Evolutionary conservation across 768 basidiomycete species (phyloP), one percentile per base, ranked within the genome.

Genomic region (Mycena crocata): DNA sequence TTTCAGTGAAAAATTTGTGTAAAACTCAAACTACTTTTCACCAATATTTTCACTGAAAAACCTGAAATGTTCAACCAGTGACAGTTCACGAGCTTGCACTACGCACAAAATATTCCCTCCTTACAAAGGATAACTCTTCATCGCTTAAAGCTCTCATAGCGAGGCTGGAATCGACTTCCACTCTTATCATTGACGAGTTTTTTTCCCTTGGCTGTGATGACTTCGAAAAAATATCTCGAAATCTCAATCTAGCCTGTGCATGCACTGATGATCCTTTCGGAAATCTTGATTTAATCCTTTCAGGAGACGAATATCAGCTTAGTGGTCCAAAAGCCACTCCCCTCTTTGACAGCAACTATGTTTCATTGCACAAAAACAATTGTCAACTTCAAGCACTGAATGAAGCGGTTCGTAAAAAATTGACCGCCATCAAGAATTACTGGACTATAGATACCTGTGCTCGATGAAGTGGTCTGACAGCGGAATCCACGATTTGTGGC

Each of bases 261-360:
- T 50, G 59, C 30, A 32, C 46, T 3, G 65, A 70, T 30, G 65
- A 66, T 42, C 46, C 59, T 5, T 70, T 70, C 17, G 65, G 60
- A 30, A 35, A 59, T 28, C 45, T 66, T 7, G 57, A 70, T 28
- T 23, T 70, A 17, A 63, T 70, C 10, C 23, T 70, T 8, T 70
- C 69, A 12, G 69, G 69, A 15, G 69, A 70, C 30, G 49, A 66
- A 49, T 66, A 57, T 35, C 66, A 71, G 35, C 57, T 67, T 14
- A 48, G 62, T 2, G 42, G 49, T 42, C 62, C 69, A 6, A 52
- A 35, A 64, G 23, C 26, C 7, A 44, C 23, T 7, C 30, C 69
- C 1, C 46, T 71, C 5, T 70, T 57, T 34, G 48, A 57, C 23
- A 40, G 31, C 32, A 2, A 15, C 10, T 44, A 55, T 45, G 46